Conservation (phyloP, 2,329 filamentous ascomycete species). For the Cercospora canescens region DNA sequence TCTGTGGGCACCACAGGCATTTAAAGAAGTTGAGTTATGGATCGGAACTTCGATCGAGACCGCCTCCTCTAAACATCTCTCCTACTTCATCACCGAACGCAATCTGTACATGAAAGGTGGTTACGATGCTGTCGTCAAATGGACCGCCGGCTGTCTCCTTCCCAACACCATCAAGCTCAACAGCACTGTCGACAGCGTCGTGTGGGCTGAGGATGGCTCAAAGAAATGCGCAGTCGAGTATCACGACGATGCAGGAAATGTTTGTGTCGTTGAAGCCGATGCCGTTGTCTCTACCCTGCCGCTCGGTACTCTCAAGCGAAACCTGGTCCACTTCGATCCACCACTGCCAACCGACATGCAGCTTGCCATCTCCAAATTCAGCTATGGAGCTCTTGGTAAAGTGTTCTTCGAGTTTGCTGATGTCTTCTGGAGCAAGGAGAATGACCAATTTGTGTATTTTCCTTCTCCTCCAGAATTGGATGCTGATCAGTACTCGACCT, state of each 20-base stretch:
- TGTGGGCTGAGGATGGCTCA: conserved; percentile 38
- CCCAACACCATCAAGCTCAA: conserved; percentile 41
- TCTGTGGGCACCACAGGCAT: conserved; percentile 46
- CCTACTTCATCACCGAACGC: conserved; percentile 46
- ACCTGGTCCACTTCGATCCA: conserved; percentile 43
- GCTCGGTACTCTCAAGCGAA: conserved; percentile 42
- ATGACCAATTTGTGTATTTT: conserved; percentile 49
- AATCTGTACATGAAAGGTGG: conserved; percentile 50
- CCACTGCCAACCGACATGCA: conserved; percentile 40
- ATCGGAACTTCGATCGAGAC: conserved; percentile 45
- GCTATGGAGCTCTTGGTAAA: conserved; percentile 46
- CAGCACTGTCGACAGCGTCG: conserved; percentile 41
- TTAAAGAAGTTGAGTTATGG: conserved; percentile 47
- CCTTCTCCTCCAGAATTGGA: conserved; percentile 37
- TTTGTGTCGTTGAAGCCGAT: conserved; percentile 37
- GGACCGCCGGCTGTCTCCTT: conserved; percentile 42
- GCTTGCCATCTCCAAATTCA: conserved; percentile 39
- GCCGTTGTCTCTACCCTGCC: conserved; percentile 44
- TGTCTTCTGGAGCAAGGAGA: conserved; percentile 48
- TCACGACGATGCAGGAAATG: conserved; percentile 26
- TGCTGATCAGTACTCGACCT: conserved; percentile 31
- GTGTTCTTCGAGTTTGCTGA: conserved; percentile 47
- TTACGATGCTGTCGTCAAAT: conserved; percentile 47
- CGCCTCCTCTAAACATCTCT: conserved; percentile 45
- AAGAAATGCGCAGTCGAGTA: conserved; percentile 29